Conservation (phyloP, 768 basidiomycete genomes). For the Pluteus cervinus region DNA sequence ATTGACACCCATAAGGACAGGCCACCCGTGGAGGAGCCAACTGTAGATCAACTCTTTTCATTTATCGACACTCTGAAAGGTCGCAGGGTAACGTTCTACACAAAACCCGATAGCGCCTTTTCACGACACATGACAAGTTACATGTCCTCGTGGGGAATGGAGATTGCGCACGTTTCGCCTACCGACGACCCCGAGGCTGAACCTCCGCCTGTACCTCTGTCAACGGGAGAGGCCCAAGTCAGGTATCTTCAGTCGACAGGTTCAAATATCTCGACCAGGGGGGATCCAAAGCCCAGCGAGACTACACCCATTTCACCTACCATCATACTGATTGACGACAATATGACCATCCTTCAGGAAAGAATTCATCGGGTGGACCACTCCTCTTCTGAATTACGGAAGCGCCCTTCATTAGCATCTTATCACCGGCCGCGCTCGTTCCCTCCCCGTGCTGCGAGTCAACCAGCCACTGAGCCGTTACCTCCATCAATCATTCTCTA, state of each 20-base stretch:
- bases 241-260: too few species aligned
- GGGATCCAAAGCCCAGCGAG: too few species aligned
- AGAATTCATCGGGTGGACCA: constrained; percentile 48
- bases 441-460: constrained; percentile 63
- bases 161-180: constrained; percentile 73
- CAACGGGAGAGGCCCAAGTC: too few species aligned
- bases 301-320: too few species aligned
- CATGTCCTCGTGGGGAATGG: constrained; percentile 92
- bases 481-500: constrained; percentile 64
- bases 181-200: constrained; percentile 10
- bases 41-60: constrained; percentile 64
- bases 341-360: constrained; percentile 72
- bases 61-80: constrained; percentile 84
- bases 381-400: constrained; percentile 32
- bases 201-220: too few species aligned
- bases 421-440: constrained; percentile 77
- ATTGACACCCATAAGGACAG: constrained; percentile 40
- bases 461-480: constrained; percentile 18
- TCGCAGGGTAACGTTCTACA: constrained; percentile 78
- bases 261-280: too few species aligned
- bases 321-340: constrained; percentile 92
- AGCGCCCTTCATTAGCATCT: constrained; percentile 62
- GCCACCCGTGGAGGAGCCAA: constrained; percentile 65
- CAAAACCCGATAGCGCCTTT: constrained; percentile 81
- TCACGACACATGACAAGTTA: constrained; percentile 92